A percentile compares a stretch with the other conserved stretches of the same genome.
Evolutionary conservation across 306 rosid species (phyloP).

Genomic region (Trifolium repens): DNA sequence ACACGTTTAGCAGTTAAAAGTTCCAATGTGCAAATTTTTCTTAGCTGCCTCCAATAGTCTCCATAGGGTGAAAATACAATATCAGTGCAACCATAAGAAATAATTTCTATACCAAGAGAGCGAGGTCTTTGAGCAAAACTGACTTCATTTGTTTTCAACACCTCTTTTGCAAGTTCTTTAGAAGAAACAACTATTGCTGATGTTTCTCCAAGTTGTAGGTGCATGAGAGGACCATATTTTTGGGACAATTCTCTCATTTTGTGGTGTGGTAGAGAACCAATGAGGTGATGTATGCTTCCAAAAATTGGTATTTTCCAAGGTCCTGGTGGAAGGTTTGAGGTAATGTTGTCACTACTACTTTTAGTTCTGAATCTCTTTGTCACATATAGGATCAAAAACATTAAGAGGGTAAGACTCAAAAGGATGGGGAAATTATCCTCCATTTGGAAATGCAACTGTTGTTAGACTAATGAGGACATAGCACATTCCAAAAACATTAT

Average conservation of each 20-base stretch:
- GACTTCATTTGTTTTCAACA: slow-evolving; percentile 40
- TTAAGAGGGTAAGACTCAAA: background rate
- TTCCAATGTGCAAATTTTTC: slow-evolving; percentile 43
- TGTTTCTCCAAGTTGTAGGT: slow-evolving; percentile 40
- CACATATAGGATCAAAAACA: background rate
- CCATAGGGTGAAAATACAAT: slow-evolving; percentile 37
- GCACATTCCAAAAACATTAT: background rate
- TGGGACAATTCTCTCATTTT: slow-evolving; percentile 9
- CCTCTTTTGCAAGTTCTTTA: slow-evolving; percentile 44
- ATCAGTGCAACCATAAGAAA: background rate
- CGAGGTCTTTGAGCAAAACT: slow-evolving; percentile 35
- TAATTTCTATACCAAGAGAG: background rate
- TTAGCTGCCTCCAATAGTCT: slow-evolving; percentile 40
- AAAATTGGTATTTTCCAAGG: slow-evolving; percentile 41
- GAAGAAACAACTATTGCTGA: slow-evolving; percentile 40
- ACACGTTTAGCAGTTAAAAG: slow-evolving; percentile 40
- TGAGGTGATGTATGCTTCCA: slow-evolving; percentile 44
- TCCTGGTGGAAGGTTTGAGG: slow-evolving; percentile 37
- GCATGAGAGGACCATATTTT: slow-evolving; percentile 43
- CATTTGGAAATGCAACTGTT: slow-evolving; percentile 20
- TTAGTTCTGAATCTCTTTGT: background rate
- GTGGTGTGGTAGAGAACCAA: slow-evolving; percentile 29
- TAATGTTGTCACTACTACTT: background rate
- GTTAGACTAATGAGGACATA: background rate
- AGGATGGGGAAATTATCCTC: slow-evolving; percentile 25